Evolutionary conservation across 345 rosid species (phyloP).

Genomic region (Eucalyptus regnans): DNA sequence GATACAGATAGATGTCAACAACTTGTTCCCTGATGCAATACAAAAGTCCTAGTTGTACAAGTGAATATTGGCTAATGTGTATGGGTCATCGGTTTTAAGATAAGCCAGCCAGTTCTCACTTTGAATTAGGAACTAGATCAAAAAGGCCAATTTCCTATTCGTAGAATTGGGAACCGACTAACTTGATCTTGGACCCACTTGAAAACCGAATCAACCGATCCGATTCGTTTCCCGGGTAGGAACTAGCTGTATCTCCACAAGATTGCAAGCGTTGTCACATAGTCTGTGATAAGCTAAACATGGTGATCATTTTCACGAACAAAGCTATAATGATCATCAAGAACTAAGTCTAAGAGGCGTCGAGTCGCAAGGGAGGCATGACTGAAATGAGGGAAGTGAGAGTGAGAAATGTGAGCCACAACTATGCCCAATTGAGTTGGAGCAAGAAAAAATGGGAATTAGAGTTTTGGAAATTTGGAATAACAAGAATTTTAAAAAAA

Average conservation of each 20-base stretch:
- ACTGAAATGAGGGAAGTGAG: not conserved
- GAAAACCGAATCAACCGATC: not conserved
- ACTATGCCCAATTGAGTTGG: not conserved
- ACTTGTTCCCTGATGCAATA: not conserved
- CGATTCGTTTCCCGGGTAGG: fast-evolving
- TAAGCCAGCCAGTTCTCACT: fast-evolving
- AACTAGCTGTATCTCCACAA: fast-evolving
- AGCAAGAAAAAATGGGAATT: not conserved
- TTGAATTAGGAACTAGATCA: not conserved
- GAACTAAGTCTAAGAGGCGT: not conserved
- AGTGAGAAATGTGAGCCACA: not conserved
- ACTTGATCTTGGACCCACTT: not conserved
- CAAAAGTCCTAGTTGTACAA: not conserved
- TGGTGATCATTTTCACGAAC: not conserved
- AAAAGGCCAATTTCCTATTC: not conserved
- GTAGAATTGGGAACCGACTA: not conserved
- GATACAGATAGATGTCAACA: not conserved
- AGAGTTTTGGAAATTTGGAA: not conserved
- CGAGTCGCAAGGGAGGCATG: not conserved
- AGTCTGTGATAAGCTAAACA: not conserved
- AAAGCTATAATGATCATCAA: not conserved
- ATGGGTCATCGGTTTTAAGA: not conserved
- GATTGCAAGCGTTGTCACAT: not conserved
- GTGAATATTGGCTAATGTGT: not conserved
- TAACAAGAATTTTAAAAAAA: not conserved